Percentiles rank a stretch among this genome's conserved stretches.
Evolutionary conservation across 1,139 yeast genomes (phyloP).

Genomic region (Saccharomyces hybrid): DNA sequence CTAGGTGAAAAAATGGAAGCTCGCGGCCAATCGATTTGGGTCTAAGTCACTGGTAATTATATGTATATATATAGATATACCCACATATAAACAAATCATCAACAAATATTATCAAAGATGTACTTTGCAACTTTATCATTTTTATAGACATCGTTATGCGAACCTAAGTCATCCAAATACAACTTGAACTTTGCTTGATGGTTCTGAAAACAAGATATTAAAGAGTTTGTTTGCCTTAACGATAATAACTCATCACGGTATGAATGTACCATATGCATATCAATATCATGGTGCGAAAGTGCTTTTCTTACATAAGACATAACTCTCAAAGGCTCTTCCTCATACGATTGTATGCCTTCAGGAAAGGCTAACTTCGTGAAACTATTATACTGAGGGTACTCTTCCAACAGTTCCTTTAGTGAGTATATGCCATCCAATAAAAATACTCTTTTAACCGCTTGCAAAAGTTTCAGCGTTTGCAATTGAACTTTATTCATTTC

Average conservation of each 20-base stretch:
- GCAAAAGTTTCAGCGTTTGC: slow-evolving; percentile 3
- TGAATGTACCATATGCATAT: slow-evolving; percentile 26
- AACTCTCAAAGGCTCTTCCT: slow-evolving; percentile 8
- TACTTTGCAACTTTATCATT: slow-evolving; percentile 21
- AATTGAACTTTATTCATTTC: slow-evolving; percentile 3
- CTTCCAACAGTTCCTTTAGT: slow-evolving; percentile 34
- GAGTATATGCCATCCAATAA: slow-evolving; percentile 46
- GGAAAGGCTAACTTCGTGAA: slow-evolving; percentile 40
- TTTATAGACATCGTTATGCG: slow-evolving; percentile 29
- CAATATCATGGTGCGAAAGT: background rate
- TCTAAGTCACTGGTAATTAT: slow-evolving; percentile 19
- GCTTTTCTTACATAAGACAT: background rate
- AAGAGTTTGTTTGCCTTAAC: slow-evolving; percentile 23
- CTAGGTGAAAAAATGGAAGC: slow-evolving; percentile 54
- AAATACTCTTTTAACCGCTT: slow-evolving; percentile 18
- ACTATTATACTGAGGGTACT: slow-evolving; percentile 38
- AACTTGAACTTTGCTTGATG: slow-evolving; percentile 12
- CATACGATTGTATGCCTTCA: slow-evolving; percentile 12
- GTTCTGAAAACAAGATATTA: slow-evolving; percentile 14
- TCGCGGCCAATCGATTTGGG: slow-evolving; percentile 58
- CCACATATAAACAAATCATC: slow-evolving; percentile 45
- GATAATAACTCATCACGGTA: slow-evolving; percentile 30
- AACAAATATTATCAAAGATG: slow-evolving; percentile 37
- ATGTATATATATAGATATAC: background rate
- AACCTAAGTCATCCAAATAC: slow-evolving; percentile 22